Evolutionary conservation across 768 basidiomycete species (phyloP).

Genomic region (Leccinum aurantiacum): DNA sequence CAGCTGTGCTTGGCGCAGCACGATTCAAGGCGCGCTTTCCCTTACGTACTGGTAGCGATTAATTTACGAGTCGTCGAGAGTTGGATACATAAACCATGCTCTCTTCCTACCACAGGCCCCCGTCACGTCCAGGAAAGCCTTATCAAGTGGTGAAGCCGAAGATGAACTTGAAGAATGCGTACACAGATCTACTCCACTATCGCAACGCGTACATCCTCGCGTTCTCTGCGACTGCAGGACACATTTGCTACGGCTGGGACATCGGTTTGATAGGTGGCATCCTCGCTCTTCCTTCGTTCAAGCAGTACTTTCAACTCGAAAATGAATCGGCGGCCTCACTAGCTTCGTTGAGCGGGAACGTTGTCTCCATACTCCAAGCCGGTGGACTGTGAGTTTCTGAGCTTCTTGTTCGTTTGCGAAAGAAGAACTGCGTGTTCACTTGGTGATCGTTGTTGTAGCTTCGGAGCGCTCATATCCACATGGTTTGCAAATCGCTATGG

Average conservation of each 20-base stretch:
- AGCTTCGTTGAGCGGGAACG: conserved; percentile 35
- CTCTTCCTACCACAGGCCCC: background rate
- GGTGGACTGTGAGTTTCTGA: conserved; percentile 34
- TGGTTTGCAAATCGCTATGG: conserved; percentile 35
- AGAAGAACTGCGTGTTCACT: background rate
- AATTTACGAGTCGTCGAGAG: background rate
- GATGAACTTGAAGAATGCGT: conserved; percentile 26
- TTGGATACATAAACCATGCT: background rate
- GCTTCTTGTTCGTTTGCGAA: background rate
- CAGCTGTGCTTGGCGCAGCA: background rate
- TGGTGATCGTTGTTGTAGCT: background rate
- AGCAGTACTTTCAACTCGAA: conserved; percentile 35
- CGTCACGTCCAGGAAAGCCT: background rate
- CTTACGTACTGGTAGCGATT: background rate
- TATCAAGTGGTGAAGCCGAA: background rate
- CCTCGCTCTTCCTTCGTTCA: conserved; percentile 37
- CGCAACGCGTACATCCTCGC: conserved; percentile 38
- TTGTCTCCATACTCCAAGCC: conserved; percentile 39
- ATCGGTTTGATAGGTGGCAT: conserved; percentile 39
- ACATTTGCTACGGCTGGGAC: conserved; percentile 39
- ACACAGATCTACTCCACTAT: conserved; percentile 26
- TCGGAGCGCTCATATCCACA: conserved; percentile 29
- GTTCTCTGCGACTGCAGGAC: conserved; percentile 35
- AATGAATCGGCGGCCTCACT: conserved; percentile 22
- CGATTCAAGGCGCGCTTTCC: background rate